phyloP scores from a whole-genome alignment of 2,329 filamentous ascomycete species.

The Venturia nashicola region DNA sequence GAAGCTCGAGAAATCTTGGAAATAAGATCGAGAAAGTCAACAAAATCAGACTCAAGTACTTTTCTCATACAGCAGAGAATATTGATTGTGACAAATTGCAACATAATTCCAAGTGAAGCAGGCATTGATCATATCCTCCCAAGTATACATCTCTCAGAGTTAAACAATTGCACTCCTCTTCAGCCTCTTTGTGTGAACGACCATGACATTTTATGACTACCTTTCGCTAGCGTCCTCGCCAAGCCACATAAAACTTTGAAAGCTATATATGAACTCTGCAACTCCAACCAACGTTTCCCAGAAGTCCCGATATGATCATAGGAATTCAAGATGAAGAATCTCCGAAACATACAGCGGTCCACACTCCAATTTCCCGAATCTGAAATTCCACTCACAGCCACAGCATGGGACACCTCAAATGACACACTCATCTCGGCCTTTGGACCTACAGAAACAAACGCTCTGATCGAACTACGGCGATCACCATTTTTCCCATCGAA shows the following conservation, averaged over 20 bases:
- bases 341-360: slow-evolving; percentile 63
- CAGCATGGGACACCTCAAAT: slow-evolving; percentile 72
- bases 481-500: slow-evolving; percentile 31
- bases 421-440: slow-evolving; percentile 73
- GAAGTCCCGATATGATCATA: not conserved
- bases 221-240: not conserved
- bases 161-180: not conserved
- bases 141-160: not conserved
- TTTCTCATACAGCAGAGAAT: not conserved
- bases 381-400: slow-evolving; percentile 55
- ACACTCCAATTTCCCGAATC: slow-evolving; percentile 46
- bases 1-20: too few species aligned
- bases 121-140: not conserved
- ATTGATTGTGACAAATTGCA: not conserved
- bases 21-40: too few species aligned
- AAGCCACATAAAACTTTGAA: not conserved
- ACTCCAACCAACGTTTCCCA: not conserved
- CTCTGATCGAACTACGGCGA: slow-evolving; percentile 61
- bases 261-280: not conserved
- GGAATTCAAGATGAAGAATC: slow-evolving; percentile 61
- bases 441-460: slow-evolving; percentile 60
- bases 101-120: not conserved
- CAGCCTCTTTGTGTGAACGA: not conserved
- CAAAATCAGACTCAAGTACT: too few species aligned
- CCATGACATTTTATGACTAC: too few species aligned